phyloP scores from a whole-genome alignment of 352 stramenopile genomes.

The Phytophthora multivora region DNA sequence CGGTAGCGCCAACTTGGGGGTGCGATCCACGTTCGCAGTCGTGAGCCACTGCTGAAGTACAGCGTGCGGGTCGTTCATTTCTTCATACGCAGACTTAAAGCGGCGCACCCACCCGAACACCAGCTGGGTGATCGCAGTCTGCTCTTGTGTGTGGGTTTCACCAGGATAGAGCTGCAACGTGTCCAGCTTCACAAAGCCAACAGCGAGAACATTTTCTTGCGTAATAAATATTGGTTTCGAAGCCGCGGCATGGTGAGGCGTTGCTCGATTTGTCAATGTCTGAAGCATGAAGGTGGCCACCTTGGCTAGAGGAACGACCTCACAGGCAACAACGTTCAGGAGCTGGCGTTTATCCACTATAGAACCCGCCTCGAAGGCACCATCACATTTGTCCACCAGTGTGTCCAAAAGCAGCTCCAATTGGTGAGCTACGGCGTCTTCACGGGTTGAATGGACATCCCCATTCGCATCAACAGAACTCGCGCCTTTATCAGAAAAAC shows the following conservation, averaged over 20 bases:
- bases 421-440: conserved; percentile 32
- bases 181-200: conserved; percentile 57
- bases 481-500: conserved; percentile 37
- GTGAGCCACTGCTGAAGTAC: conserved; percentile 81
- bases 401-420: conserved; percentile 34
- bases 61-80: conserved; percentile 77
- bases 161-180: conserved; percentile 14
- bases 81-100: conserved; percentile 72
- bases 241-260: conserved; percentile 18
- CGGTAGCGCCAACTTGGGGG: conserved; percentile 38
- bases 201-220: conserved; percentile 42
- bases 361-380: conserved; percentile 34
- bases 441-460: conserved; percentile 10
- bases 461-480: conserved; percentile 6
- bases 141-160: conserved; percentile 15
- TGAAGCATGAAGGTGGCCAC: conserved; percentile 73
- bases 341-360: conserved; percentile 50
- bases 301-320: conserved; percentile 74
- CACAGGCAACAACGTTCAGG: conserved; percentile 76
- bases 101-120: conserved; percentile 65
- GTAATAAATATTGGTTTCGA: conserved; percentile 72
- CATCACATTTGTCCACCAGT: conserved; percentile 37
- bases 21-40: conserved; percentile 55
- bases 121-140: conserved; percentile 37
- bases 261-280: conserved; percentile 25